Evolutionary conservation across 2,329 filamentous ascomycete genomes (phyloP).

Genomic region (Tolypocladium paradoxum): DNA sequence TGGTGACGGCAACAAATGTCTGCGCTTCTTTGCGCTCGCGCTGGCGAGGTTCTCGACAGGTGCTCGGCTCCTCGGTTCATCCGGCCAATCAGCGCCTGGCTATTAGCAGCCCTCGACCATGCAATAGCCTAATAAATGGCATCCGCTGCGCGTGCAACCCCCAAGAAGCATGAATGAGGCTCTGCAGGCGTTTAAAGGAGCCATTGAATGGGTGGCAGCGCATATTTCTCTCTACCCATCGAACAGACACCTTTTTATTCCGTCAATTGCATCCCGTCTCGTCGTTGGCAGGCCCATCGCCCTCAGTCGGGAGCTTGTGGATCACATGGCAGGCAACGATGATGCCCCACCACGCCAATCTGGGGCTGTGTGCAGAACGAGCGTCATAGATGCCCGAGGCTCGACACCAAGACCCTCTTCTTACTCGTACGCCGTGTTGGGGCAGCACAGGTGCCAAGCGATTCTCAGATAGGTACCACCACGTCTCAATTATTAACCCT

Average conservation of each 20-base stretch:
- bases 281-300: not conserved
- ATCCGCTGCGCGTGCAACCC: not conserved
- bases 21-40: not conserved
- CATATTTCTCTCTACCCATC: not conserved
- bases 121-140: constrained; percentile 4
- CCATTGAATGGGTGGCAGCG: not conserved
- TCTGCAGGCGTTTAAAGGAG: not conserved
- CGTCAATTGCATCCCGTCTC: not conserved
- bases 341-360: not conserved
- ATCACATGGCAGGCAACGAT: not conserved
- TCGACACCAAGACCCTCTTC: not conserved
- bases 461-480: not conserved
- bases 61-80: constrained; percentile 22
- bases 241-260: not conserved
- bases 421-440: too few species aligned
- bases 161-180: not conserved
- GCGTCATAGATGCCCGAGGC: not conserved
- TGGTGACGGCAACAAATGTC: too few species aligned
- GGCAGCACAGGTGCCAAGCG: not conserved
- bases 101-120: constrained; percentile 5
- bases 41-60: not conserved
- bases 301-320: not conserved
- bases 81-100: constrained; percentile 19
- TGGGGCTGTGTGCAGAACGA: not conserved
- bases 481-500: too few species aligned